These are phyloP conservation scores for Hypoxylon intermedium DNA, from an alignment of 495 filamentous ascomycete genomes.

Conservation along the genomic window DNA sequence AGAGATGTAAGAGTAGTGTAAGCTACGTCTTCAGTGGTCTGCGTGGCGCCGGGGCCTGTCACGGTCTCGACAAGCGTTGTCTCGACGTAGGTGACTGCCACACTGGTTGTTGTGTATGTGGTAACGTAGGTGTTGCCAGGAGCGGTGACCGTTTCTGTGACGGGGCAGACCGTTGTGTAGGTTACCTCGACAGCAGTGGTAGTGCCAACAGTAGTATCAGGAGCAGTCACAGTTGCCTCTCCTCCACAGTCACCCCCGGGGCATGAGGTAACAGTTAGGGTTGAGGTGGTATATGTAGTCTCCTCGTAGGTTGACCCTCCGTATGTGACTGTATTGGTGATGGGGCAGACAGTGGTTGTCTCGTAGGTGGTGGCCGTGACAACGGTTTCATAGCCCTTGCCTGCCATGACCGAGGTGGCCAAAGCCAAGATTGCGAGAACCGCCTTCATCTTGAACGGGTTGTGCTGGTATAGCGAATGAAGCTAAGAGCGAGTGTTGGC, in stretches of 20 bases:
- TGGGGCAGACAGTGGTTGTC: constrained; percentile 47
- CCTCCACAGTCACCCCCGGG: constrained; percentile 38
- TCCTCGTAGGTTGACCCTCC: constrained; percentile 41
- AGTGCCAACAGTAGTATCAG: constrained; percentile 40
- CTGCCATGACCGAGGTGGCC: constrained; percentile 49
- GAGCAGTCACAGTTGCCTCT: constrained; percentile 37
- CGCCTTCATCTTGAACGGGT: constrained; percentile 50
- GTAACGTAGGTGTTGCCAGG: constrained; percentile 48
- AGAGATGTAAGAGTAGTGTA: constrained; percentile 52
- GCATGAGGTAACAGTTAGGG: constrained; percentile 43
- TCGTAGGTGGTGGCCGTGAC: constrained; percentile 38
- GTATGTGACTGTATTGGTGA: constrained; percentile 40
- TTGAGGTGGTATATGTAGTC: constrained; percentile 45
- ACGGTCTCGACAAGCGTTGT: constrained; percentile 40
- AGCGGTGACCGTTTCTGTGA: constrained; percentile 51
- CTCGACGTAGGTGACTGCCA: constrained; percentile 40
- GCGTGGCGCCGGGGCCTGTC: constrained; percentile 34
- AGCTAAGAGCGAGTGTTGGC: constrained; percentile 35
- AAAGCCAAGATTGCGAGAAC: constrained; percentile 49
- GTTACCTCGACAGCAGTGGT: constrained; percentile 52
- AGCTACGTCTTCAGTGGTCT: constrained; percentile 35
- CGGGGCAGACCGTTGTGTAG: constrained; percentile 52
- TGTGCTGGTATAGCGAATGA: constrained; percentile 24
- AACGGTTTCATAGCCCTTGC: constrained; percentile 21
- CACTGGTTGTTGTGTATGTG: constrained; percentile 56